phyloP scores from a whole-genome alignment of 2,329 filamentous ascomycete genomes.

The Cordyceps fumosorosea region DNA sequence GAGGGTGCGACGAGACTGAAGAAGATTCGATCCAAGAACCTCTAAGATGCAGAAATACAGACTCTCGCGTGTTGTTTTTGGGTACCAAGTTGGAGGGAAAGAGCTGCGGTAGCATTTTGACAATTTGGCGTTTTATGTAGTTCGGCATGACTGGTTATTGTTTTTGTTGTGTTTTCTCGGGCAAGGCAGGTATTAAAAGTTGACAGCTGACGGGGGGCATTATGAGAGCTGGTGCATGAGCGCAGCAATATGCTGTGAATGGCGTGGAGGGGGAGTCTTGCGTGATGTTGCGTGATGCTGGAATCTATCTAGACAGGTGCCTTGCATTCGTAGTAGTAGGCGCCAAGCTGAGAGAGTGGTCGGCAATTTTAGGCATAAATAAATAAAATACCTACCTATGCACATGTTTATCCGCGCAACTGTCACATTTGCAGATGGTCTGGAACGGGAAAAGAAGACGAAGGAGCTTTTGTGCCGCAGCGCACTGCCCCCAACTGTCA shows the following conservation, averaged over 20 bases:
- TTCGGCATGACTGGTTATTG: not conserved
- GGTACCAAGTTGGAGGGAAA: not conserved
- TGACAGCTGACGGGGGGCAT: not conserved
- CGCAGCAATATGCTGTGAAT: not conserved
- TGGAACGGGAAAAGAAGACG: not conserved
- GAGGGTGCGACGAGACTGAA: conserved; percentile 79
- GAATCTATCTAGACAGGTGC: too few relatives aligned
- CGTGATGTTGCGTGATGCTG: not conserved
- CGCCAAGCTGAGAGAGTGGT: too few relatives aligned
- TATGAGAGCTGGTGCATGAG: not conserved
- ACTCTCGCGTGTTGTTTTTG: not conserved
- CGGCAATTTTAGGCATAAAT: not conserved
- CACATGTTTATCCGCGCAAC: not conserved
- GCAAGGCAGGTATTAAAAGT: not conserved
- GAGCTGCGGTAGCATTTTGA: not conserved
- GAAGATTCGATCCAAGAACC: conserved; percentile 69
- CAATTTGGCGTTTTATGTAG: conserved; percentile 3
- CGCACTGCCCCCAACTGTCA: not conserved
- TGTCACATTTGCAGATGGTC: not conserved
- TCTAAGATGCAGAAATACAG: conserved; percentile 29
- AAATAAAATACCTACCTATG: not conserved
- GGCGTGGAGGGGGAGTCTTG: not conserved
- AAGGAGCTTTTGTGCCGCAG: not conserved
- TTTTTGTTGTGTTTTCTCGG: not conserved
- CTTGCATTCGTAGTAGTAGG: too few relatives aligned